Evolutionary conservation across 148 eudicot species (phyloP), one percentile per base, ranked within the genome.

Genomic region (Chenopodium formosanum): DNA sequence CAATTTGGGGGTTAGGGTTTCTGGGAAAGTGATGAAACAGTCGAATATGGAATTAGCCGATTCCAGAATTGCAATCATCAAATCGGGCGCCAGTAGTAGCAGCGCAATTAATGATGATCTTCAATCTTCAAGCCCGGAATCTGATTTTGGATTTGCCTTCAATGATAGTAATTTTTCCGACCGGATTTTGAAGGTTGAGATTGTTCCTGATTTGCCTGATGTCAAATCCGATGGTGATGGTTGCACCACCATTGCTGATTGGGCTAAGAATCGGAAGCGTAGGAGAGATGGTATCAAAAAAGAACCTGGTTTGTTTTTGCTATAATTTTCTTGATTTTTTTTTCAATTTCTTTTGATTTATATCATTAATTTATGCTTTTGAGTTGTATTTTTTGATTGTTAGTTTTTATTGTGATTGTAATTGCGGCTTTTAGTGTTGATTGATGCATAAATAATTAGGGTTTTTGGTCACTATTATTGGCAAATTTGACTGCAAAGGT

Each of bases 141-240:
- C 84, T 14, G 72, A 83, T 66, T 94, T 89, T 63, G 94, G 86
- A 10, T 94, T 94, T 73, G 98, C 98, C 2, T 92, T 92, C 76
- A 75, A 94, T 74, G 90, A 91, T 56, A 88, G 81, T 74, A 92
- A 92, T 84, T 94, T 92, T 88, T 94, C 98, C 4, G 98, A 94
- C 66, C 85, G 94, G 29, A 75, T 91, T 60, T 86, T 92, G 11
- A 83, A 84, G 79, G 85, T 94, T 29, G 97, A 94, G 83, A 90
- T 94, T 37, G 23, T 91, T 27, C 86, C 93, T 62, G 94, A 87
- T 69, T 80, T 71, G 17, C 80, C 85, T 19, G 79, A 78, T 4
- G 20, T 82, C 70, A 85, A 85, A 56, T 80, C 89, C 14, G 88
- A 84, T 27, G 79, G 75, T 20, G 90, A 90, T 4, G 79, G 68